Conservation (phyloP, 129 eudicot genomes). For the Cynara cardunculus region DNA sequence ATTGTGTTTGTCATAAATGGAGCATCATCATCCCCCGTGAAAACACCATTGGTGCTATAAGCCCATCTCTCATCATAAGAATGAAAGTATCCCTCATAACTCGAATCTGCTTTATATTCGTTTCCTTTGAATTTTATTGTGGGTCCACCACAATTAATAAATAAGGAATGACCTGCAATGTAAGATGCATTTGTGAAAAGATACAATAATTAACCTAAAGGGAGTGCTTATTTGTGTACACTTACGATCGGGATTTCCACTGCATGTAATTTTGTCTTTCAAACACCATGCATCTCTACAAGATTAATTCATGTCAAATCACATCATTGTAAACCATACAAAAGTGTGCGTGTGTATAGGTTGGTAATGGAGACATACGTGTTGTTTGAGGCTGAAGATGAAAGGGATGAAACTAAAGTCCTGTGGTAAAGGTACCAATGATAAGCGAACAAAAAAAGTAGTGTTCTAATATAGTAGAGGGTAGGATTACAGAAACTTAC, state of each 20-base stretch:
- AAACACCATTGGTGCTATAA: constrained; percentile 64
- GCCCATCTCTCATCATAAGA: constrained; percentile 52
- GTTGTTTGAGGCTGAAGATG: constrained; percentile 38
- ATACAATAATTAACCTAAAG: background rate
- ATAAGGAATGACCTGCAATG: constrained; percentile 50
- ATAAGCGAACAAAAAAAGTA: background rate
- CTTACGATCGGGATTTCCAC: constrained; percentile 46
- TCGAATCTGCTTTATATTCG: constrained; percentile 44
- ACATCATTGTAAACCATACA: background rate
- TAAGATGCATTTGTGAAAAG: constrained; percentile 2
- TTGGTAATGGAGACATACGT: constrained; percentile 39
- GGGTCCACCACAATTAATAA: constrained; percentile 77
- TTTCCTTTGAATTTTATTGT: constrained; percentile 35
- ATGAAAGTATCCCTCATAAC: constrained; percentile 40
- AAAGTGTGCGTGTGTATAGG: background rate
- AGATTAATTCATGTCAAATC: background rate
- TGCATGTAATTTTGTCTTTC: constrained; percentile 58
- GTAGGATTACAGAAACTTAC: constrained; percentile 37
- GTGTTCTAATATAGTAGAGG: background rate
- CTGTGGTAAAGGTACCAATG: constrained; percentile 36
- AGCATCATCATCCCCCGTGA: constrained; percentile 30
- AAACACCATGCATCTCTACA: constrained; percentile 65
- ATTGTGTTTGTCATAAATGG: constrained; percentile 15
- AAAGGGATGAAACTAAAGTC: constrained; percentile 60
- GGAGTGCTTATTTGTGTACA: background rate